phyloP scores from a whole-genome alignment of 805 yeast species.

The Yarrowia sp. region DNA sequence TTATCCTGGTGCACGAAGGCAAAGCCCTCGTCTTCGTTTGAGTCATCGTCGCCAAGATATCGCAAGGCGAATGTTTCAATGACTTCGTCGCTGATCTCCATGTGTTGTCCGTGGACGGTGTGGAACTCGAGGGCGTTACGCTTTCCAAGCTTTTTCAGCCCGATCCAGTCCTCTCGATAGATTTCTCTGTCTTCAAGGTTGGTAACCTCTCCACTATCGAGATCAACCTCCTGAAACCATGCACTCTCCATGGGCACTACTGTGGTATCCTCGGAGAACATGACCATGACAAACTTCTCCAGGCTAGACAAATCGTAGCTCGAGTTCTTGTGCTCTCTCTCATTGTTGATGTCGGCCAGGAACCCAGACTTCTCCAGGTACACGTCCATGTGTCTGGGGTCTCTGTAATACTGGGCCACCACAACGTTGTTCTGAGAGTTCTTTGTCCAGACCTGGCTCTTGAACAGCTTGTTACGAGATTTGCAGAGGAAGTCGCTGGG shows the following conservation, averaged over 20 bases:
- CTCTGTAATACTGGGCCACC: constrained; percentile 81
- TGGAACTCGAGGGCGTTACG: constrained; percentile 57
- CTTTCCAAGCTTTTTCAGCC: constrained; percentile 59
- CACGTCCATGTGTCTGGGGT: constrained; percentile 59
- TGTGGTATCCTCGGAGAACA: constrained; percentile 68
- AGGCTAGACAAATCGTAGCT: constrained; percentile 57
- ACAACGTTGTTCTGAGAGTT: constrained; percentile 63
- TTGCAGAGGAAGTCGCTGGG: constrained; percentile 66
- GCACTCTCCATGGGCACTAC: constrained; percentile 77
- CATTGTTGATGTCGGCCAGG: constrained; percentile 73
- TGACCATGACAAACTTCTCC: constrained; percentile 63
- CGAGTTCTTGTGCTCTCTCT: constrained; percentile 52
- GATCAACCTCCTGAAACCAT: constrained; percentile 62
- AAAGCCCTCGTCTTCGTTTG: not conserved
- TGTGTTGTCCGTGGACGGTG: constrained; percentile 65
- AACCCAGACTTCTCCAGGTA: constrained; percentile 66
- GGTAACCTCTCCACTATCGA: constrained; percentile 53
- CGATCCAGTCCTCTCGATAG: constrained; percentile 65
- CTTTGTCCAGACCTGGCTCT: constrained; percentile 54
- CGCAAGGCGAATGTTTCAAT: constrained; percentile 9
- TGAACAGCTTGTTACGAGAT: constrained; percentile 60
- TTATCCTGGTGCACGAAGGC: not conserved
- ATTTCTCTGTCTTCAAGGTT: constrained; percentile 59
- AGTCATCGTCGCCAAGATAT: constrained; percentile 21
- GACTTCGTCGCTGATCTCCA: constrained; percentile 62